Conservation (phyloP, 169 alveolate genomes). For the Babesia ovis region DNA sequence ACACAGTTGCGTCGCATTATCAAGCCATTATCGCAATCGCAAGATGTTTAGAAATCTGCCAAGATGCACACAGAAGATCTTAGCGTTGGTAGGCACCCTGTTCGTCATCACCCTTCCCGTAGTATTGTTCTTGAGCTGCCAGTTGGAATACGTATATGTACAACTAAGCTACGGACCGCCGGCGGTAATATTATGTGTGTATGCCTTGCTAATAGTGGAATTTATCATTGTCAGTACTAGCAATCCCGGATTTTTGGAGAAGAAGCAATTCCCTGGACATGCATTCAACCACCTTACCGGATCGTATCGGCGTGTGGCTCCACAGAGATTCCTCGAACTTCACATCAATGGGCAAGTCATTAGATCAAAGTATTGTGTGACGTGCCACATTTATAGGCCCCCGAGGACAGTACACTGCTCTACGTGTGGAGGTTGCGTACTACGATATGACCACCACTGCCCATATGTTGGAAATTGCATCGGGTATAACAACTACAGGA, state of each 20-base stretch:
- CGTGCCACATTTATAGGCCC: slow-evolving; percentile 87
- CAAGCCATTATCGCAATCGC: slow-evolving; percentile 8
- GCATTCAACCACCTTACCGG: slow-evolving; percentile 67
- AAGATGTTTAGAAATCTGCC: not conserved
- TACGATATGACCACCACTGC: slow-evolving; percentile 91
- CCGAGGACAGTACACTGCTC: slow-evolving; percentile 90
- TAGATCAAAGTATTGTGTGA: slow-evolving; percentile 79
- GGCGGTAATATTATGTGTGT: not conserved
- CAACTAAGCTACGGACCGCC: slow-evolving; percentile 13
- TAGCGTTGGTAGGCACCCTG: slow-evolving; percentile 25
- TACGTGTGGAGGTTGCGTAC: slow-evolving; percentile 88
- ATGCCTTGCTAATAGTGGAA: slow-evolving; percentile 19
- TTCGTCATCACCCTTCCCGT: slow-evolving; percentile 33
- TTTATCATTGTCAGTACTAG: slow-evolving; percentile 29
- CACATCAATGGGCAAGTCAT: slow-evolving; percentile 72
- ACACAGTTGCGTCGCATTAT: not conserved
- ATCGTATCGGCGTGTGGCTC: slow-evolving; percentile 67
- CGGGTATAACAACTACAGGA: slow-evolving; percentile 86
- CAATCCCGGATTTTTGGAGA: slow-evolving; percentile 56
- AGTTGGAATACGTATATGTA: slow-evolving; percentile 15
- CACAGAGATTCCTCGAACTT: slow-evolving; percentile 72
- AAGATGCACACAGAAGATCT: slow-evolving; percentile 10
- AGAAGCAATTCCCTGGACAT: slow-evolving; percentile 29
- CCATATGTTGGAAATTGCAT: slow-evolving; percentile 90
- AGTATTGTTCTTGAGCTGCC: slow-evolving; percentile 24